Conservation (phyloP, 2,329 filamentous ascomycete genomes). For the Calonectria ilicicola region DNA sequence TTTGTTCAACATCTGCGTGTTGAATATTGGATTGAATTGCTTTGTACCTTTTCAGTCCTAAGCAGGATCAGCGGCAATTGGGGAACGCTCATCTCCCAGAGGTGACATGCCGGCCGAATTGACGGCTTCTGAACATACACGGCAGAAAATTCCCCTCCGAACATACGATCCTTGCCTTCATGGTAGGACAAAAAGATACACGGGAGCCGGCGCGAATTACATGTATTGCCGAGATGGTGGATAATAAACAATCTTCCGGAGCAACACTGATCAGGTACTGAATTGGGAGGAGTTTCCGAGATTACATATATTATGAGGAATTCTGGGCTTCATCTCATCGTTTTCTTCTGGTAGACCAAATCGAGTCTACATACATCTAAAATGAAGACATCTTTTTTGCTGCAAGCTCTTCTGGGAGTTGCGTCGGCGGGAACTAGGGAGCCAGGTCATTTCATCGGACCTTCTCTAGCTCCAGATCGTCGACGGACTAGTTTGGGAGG, state of each 20-base stretch:
- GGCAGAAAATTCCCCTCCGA: conserved; percentile 16
- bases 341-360: neutral
- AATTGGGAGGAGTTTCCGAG: neutral
- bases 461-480: neutral
- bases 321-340: neutral
- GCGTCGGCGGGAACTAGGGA: conserved; percentile 22
- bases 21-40: neutral
- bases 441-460: conserved; percentile 9
- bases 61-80: neutral
- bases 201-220: conserved; percentile 29
- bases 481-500: conserved; percentile 16
- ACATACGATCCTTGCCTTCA: conserved; percentile 21
- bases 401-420: conserved; percentile 26
- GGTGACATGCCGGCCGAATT: conserved; percentile 7
- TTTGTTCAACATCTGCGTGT: neutral
- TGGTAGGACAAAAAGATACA: conserved; percentile 25
- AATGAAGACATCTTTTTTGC: conserved; percentile 34
- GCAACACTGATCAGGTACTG: conserved; percentile 22
- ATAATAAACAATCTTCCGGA: conserved; percentile 38
- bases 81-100: neutral
- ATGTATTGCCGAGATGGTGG: conserved; percentile 34
- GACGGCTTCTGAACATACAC: conserved; percentile 11
- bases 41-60: neutral
- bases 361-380: neutral
- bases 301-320: neutral